Conservation (phyloP, 257 asterid genomes). For the Capsicum rhomboideum region DNA sequence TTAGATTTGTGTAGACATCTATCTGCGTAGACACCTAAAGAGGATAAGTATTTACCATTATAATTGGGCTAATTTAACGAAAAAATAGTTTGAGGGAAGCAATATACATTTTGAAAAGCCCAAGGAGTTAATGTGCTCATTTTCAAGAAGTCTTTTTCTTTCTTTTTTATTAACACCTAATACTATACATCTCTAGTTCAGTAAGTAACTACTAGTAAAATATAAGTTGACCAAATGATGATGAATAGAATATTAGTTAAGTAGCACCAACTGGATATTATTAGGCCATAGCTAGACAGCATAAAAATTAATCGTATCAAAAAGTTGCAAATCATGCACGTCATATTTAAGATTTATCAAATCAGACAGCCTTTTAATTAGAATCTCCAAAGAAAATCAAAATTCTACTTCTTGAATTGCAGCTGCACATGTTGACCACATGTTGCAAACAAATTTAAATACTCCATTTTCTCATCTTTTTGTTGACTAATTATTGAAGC, state of each 20-base stretch:
- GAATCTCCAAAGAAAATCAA: not conserved
- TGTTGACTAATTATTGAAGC: not conserved
- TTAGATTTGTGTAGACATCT: too few relatives aligned
- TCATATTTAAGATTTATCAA: not conserved
- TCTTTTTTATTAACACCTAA: not conserved
- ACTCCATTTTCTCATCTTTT: not conserved
- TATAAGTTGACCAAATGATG: not conserved
- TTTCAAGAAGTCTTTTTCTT: not conserved
- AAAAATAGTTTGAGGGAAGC: not conserved
- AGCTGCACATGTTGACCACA: conserved; percentile 6
- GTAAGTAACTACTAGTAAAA: not conserved
- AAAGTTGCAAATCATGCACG: not conserved
- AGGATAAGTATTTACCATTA: not conserved
- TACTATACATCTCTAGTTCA: not conserved
- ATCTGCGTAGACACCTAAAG: too few relatives aligned
- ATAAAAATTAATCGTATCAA: not conserved
- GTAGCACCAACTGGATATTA: not conserved
- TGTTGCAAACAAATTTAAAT: not conserved
- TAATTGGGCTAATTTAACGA: not conserved
- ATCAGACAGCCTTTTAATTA: conserved; percentile 1
- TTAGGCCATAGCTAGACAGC: not conserved
- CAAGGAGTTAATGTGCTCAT: not conserved
- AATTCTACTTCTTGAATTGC: not conserved
- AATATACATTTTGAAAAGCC: not conserved
- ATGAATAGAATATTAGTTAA: not conserved